Evolutionary conservation across 176 grass and related monocot genomes (phyloP), one percentile per base, ranked within the genome.

Genomic region (Rhipidocladum racemiflorum): DNA sequence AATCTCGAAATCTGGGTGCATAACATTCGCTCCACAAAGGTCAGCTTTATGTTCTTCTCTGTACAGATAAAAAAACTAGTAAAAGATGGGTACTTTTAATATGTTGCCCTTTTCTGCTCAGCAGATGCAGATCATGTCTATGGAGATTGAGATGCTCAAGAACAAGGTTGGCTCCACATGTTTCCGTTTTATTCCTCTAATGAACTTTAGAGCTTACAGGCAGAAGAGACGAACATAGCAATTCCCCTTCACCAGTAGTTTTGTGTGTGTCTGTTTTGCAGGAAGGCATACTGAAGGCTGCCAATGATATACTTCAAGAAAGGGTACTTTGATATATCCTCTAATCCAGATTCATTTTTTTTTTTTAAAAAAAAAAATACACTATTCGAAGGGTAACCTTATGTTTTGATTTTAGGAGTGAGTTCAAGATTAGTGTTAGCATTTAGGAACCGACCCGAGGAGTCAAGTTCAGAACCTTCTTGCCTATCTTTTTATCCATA

Each of bases 81-180:
- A 0, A 44, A 18, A 62, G 14, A 7, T 70, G 6, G 18, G 24
- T 71, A 82, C 40, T 65, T 70, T 16, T 68, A 69, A 59, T 62
- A 24, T 76, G 0, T 12, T 34, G 10, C 2, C 62, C 24, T 43
- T 72, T 62, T 88, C 60, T 90, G 34, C 9, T 80, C 35, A 89
- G 38, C 67, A 99, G 96, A 99, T 93, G 89, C 87, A 93, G 86
- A 68, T 95, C 38, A 91, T 95, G 59, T 93, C 87, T 23, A 78
- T 70, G 74, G 89, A 95, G 74, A 90, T 99, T 55, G 81, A 91
- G 80, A 83, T 85, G 68, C 87, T 99, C 61, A 90, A 81, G 85
- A 91, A 88, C 72, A 83, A 99, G 93, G 96, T 99, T 79, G 30
- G 83, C 7, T 77, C 36, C 75, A 20, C 24, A n/a, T 6, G 6